phyloP scores from a whole-genome alignment of 176 grass and related monocot genomes.

The Canna indica region DNA sequence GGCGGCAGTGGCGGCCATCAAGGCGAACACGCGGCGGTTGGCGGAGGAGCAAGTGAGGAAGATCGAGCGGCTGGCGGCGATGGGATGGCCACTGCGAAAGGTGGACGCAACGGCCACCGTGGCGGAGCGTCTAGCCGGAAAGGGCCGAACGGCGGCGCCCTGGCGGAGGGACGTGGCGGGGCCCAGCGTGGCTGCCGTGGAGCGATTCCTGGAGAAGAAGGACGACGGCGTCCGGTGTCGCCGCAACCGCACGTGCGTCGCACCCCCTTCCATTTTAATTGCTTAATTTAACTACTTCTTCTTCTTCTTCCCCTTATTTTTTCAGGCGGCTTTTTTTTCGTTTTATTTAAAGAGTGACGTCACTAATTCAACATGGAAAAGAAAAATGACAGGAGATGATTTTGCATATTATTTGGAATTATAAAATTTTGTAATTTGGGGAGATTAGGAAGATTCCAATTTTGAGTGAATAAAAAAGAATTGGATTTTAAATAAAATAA shows the following conservation, averaged over 20 bases:
- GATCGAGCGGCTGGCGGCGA: conserved; percentile 48
- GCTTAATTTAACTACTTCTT: too few species aligned
- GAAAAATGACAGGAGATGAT: too few species aligned
- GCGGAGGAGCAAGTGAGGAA: conserved; percentile 56
- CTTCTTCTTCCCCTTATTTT: too few species aligned
- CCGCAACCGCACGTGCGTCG: neutral
- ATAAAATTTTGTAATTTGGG: too few species aligned
- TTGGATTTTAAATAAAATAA: too few species aligned
- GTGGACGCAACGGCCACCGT: conserved; percentile 54
- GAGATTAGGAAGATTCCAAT: too few species aligned
- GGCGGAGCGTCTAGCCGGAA: conserved; percentile 31
- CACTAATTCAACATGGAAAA: too few species aligned
- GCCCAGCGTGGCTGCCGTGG: conserved; percentile 42
- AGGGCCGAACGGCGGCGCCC: conserved; percentile 24
- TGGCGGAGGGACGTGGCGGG: conserved; percentile 62
- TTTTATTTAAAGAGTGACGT: too few species aligned
- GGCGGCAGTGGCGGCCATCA: conserved; percentile 52
- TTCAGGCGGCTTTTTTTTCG: too few species aligned
- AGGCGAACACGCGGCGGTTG: conserved; percentile 66
- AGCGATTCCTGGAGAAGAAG: conserved; percentile 29
- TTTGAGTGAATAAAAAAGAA: too few species aligned
- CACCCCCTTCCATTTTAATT: neutral
- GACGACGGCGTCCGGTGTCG: neutral
- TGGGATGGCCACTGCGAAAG: conserved; percentile 61
- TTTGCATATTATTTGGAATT: too few species aligned